phyloP scores from a whole-genome alignment of 1,284 basidiomycete genomes.

The Microbotryum lychnidis-dioicae region DNA sequence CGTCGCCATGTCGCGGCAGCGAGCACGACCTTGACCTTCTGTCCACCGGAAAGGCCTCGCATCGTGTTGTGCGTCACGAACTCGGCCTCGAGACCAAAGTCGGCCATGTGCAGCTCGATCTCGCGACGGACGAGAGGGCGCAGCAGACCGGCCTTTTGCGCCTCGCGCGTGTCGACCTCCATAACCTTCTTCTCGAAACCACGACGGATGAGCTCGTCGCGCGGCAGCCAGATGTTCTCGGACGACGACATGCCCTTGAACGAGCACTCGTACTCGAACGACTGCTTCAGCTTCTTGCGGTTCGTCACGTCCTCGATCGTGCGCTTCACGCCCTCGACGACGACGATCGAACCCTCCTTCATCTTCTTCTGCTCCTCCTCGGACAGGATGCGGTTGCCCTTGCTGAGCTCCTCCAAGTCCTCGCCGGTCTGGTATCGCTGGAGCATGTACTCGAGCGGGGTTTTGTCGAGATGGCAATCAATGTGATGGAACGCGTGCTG shows the following conservation, averaged over 20 bases:
- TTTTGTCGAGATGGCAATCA: slow-evolving; percentile 95
- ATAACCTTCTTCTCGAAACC: slow-evolving; percentile 91
- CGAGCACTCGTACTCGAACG: slow-evolving; percentile 68
- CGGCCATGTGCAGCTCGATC: slow-evolving; percentile 95
- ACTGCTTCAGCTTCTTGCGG: slow-evolving; percentile 98
- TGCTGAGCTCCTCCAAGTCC: slow-evolving; percentile 91
- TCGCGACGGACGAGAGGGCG: slow-evolving; percentile 94
- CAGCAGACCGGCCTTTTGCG: slow-evolving; percentile 89
- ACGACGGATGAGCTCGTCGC: slow-evolving; percentile 93
- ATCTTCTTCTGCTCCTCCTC: slow-evolving; percentile 90
- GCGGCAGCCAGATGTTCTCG: slow-evolving; percentile 92
- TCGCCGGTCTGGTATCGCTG: slow-evolving; percentile 99
- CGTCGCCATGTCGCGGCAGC: slow-evolving; percentile 97
- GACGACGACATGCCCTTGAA: slow-evolving; percentile 61
- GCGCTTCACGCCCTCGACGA: slow-evolving; percentile 90
- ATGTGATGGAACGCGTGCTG: slow-evolving; percentile 84
- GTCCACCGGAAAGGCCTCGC: slow-evolving; percentile 93
- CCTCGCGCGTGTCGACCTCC: slow-evolving; percentile 94
- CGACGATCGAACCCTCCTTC: slow-evolving; percentile 81
- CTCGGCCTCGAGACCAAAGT: slow-evolving; percentile 92
- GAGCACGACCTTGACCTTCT: slow-evolving; percentile 99
- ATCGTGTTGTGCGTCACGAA: slow-evolving; percentile 71
- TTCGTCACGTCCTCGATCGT: slow-evolving; percentile 81
- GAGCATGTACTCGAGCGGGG: slow-evolving; percentile 95
- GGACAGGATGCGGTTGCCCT: slow-evolving; percentile 76